Conservation (phyloP, 1,284 basidiomycete species). For the Fomitopsis pinicola region DNA sequence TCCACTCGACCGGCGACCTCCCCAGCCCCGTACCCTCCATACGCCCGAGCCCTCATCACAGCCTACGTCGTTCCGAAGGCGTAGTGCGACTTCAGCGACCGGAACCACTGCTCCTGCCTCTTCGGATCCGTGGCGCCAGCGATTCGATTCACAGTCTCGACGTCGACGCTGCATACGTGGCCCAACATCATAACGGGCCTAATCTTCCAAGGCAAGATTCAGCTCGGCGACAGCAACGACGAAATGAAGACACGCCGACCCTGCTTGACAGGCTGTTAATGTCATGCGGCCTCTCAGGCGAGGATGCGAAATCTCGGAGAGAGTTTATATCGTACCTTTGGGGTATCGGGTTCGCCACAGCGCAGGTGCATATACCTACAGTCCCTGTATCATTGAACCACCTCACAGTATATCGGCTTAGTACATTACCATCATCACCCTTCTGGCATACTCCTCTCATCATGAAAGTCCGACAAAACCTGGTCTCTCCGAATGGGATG, state of each 20-base stretch:
- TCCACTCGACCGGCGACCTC: constrained; percentile 18
- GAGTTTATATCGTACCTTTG: constrained; percentile 54
- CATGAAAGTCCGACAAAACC: constrained; percentile 45
- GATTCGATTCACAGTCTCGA: neutral
- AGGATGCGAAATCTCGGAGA: constrained; percentile 51
- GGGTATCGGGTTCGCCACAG: constrained; percentile 47
- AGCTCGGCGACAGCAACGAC: neutral
- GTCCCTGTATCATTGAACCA: neutral
- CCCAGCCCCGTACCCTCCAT: neutral
- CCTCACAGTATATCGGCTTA: neutral
- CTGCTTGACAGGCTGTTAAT: neutral
- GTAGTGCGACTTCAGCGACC: neutral
- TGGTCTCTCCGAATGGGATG: constrained; percentile 53
- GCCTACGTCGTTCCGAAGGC: constrained; percentile 3
- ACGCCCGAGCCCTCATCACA: neutral
- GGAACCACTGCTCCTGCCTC: neutral
- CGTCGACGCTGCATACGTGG: neutral
- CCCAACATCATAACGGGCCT: neutral
- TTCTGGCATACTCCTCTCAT: constrained; percentile 48
- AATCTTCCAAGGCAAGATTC: neutral
- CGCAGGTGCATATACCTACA: constrained; percentile 45
- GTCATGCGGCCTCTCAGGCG: constrained; percentile 55
- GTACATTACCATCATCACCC: constrained; percentile 43
- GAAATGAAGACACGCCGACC: neutral
- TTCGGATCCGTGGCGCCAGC: neutral